phyloP scores from a whole-genome alignment of 2,329 filamentous ascomycete genomes.

The Daldinia sp. region DNA sequence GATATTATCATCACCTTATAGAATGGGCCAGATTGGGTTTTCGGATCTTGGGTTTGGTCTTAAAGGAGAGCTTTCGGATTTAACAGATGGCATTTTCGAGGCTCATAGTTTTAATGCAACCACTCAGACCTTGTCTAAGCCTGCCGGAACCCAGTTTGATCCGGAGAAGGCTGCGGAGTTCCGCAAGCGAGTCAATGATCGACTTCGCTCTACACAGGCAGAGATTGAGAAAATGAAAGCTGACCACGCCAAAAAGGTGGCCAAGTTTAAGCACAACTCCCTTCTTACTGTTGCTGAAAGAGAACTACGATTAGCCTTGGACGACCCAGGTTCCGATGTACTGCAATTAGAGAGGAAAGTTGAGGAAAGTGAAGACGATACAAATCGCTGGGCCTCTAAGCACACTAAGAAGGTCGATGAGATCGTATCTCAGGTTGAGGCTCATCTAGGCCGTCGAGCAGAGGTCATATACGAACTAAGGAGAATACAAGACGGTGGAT shows the following conservation, averaged over 20 bases:
- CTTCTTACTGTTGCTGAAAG: conserved; percentile 80
- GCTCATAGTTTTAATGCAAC: conserved; percentile 65
- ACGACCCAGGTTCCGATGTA: conserved; percentile 69
- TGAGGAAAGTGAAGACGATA: conserved; percentile 64
- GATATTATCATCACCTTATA: conserved; percentile 89
- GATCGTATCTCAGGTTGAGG: conserved; percentile 80
- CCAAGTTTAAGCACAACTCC: conserved; percentile 78
- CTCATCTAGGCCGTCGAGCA: conserved; percentile 74
- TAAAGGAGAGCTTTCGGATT: conserved; percentile 81
- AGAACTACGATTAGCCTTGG: conserved; percentile 75
- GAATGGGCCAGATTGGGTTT: conserved; percentile 85
- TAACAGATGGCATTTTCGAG: conserved; percentile 90
- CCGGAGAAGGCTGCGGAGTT: conserved; percentile 86
- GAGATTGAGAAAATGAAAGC: conserved; percentile 89
- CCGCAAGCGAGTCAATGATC: conserved; percentile 78
- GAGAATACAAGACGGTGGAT: conserved; percentile 83
- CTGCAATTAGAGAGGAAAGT: conserved; percentile 72
- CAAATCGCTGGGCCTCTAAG: conserved; percentile 55
- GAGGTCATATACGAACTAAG: conserved; percentile 72
- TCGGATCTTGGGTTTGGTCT: conserved; percentile 88
- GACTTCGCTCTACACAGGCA: conserved; percentile 77
- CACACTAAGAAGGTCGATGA: conserved; percentile 73
- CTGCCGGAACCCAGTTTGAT: conserved; percentile 76
- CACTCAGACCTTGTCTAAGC: conserved; percentile 64
- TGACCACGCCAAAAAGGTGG: conserved; percentile 80